Evolutionary conservation across 2,329 filamentous ascomycete genomes (phyloP), one percentile per base, ranked within the genome.

Genomic region (Ophiostoma tasmaniense): DNA sequence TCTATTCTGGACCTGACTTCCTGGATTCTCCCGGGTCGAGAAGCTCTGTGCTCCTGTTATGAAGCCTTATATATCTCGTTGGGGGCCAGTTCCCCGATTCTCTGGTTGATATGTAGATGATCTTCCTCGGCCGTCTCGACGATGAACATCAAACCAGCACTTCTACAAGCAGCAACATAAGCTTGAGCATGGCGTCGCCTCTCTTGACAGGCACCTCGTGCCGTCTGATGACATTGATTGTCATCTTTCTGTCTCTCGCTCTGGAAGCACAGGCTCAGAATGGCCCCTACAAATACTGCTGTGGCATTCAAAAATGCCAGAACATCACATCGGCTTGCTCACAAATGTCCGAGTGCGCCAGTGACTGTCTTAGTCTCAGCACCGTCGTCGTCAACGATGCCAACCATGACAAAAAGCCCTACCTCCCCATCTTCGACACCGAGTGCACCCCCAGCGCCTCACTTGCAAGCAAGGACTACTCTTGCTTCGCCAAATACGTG

Each of bases 231-330:
- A 14, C 20, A 35, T 37, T 37, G 30, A 22, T 22, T 22, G 33
- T 64, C n/a, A n/a, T 22, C 20, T 13, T 37, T 20, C 65, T 66
- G 42, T 37, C 45, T n/a, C 50, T 67, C 13, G 66, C 50, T 22
- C 28, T 33, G 20, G 42, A 35, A 22, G 66, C 33, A 33, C 50
- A 33, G 10, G 66, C 66, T 17, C 66, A 67, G 50, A 8, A 61
- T 22, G 66, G 66, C 66, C 50, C 50, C 2, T 67, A 61, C 66
- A 35, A 67, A 50, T 67, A 67, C 66, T 67, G 66, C 66, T 67
- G 66, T 45, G 50, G 50, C 66, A 67, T 67, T n/a, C 66, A 67
- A n/a, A 67, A 67, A 55, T 67, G 66, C 33, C 66, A 67, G 17
- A 67, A 67, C 30, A n/a, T 67, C 20, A 67, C 66, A 2, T n/a